phyloP scores from a whole-genome alignment of 2,329 filamentous ascomycete species.

The Aureobasidium melanogenum region DNA sequence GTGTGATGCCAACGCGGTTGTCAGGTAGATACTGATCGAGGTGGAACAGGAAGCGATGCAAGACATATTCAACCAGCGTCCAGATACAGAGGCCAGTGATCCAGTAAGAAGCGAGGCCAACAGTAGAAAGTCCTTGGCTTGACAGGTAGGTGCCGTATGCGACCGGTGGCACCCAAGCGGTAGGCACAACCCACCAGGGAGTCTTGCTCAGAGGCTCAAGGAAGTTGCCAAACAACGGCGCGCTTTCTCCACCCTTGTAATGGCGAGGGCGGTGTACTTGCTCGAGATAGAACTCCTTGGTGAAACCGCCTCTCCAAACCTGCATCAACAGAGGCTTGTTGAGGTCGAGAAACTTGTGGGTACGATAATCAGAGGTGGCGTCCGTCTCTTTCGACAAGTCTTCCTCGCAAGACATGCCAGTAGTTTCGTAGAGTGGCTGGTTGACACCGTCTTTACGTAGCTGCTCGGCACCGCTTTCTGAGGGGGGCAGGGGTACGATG shows the following conservation, averaged over 20 bases:
- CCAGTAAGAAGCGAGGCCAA: conserved; percentile 52
- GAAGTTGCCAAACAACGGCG: conserved; percentile 94
- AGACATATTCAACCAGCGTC: conserved; percentile 79
- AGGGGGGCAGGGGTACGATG: conserved; percentile 46
- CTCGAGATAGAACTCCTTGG: conserved; percentile 91
- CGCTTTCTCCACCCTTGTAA: conserved; percentile 87
- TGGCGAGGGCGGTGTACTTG: conserved; percentile 93
- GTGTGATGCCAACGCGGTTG: conserved; percentile 74
- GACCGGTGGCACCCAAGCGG: conserved; percentile 74
- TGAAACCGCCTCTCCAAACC: conserved; percentile 80
- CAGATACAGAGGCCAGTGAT: conserved; percentile 65
- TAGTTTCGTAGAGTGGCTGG: conserved; percentile 47
- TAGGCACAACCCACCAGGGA: conserved; percentile 84
- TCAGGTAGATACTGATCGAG: conserved; percentile 89
- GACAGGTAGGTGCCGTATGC: conserved; percentile 63
- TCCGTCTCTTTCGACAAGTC: conserved; percentile 86
- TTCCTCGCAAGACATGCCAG: conserved; percentile 82
- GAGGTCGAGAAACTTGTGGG: conserved; percentile 89
- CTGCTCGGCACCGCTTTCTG: conserved; percentile 39
- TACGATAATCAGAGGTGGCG: conserved; percentile 64
- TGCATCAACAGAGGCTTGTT: conserved; percentile 77
- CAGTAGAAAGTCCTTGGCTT: conserved; percentile 46
- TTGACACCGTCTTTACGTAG: conserved; percentile 36
- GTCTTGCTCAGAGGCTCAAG: conserved; percentile 96
- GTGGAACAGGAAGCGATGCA: conserved; percentile 91